Percentiles rank a stretch among this genome's conserved stretches.
These are phyloP conservation scores for Aspergillus fructus DNA, from an alignment of 2,329 filamentous ascomycete species.

Conservation along the genomic window DNA sequence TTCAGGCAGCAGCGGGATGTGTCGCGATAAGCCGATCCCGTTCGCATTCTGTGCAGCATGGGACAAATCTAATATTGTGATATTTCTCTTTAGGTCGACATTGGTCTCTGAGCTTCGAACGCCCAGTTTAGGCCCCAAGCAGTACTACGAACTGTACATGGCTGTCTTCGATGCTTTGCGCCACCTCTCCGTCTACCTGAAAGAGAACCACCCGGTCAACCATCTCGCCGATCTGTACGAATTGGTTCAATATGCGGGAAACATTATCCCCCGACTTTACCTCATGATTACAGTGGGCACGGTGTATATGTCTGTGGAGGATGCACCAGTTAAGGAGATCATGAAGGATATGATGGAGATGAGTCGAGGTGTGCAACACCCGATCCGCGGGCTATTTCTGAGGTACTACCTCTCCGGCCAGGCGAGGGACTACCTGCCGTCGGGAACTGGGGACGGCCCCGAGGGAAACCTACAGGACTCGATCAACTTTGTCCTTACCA, in stretches of 20 bases:
- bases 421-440: conserved; percentile 83
- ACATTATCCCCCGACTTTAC: conserved; percentile 93
- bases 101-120: conserved; percentile 98
- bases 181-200: conserved; percentile 92
- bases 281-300: conserved; percentile 99
- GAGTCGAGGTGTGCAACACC: conserved; percentile 96
- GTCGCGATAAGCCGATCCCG: not conserved
- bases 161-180: conserved; percentile 96
- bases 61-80: not conserved
- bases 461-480: conserved; percentile 96
- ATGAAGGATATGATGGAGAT: conserved; percentile 99
- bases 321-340: conserved; percentile 97
- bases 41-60: not conserved
- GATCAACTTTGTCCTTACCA: conserved; percentile 96
- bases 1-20: conserved; percentile 26
- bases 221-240: conserved; percentile 98
- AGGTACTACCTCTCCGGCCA: conserved; percentile 96
- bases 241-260: conserved; percentile 95
- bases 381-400: conserved; percentile 89
- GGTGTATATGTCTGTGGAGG: conserved; percentile 97
- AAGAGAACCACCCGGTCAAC: conserved; percentile 95
- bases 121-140: conserved; percentile 94
- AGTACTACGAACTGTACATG: conserved; percentile 99
- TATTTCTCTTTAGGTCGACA: conserved; percentile 67
- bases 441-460: conserved; percentile 79